Evolutionary conservation across 495 filamentous ascomycete species (phyloP), one percentile per base, ranked within the genome.

Genomic region (Corynascus novoguineensis): DNA sequence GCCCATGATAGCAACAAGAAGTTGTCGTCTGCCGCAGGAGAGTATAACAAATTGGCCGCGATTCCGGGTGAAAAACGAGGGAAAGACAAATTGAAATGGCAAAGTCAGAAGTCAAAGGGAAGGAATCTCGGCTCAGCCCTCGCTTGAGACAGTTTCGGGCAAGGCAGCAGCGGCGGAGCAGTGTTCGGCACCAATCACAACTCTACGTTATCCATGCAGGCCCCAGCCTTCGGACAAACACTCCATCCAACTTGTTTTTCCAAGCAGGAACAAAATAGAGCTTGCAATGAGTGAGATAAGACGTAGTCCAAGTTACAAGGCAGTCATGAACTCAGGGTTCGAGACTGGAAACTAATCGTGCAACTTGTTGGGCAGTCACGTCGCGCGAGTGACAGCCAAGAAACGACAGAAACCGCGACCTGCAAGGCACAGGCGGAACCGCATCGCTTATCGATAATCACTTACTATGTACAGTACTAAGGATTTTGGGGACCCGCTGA

Each of bases 161-260:
- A 15, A 60, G 58, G 58, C 58, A 55, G 27, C 58, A 50, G 52
- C 51, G 58, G 58, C 58, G 52, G 58, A 60, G 58, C 52, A 45
- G 8, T 14, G n/a, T 0, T 17, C 10, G 14, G 37, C 40, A 25
- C 52, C 46, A 60, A 60, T 51, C 51, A 55, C 10, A 14, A 3
- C 5, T 4, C n/a, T 21, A 9, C 29, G 4, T 29, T 15, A n/a
- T n/a, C n/a, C n/a, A n/a, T n/a, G 37, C 47, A n/a, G 8, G 3
- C 28, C 8, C 3, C 4, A 15, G 5, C 7, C 5, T 4, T 15
- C 21, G 15, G 24, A 35, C 45, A 55, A 28, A 56, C 40, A 44
- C 34, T 8, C 45, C 42, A 6, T 48, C 42, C 53, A 44, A 29
- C 9, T 32, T 32, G 31, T 32, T 11, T n/a, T n/a, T n/a, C n/a